These are phyloP conservation scores for Daldinia eschscholtzii DNA, from an alignment of 2,329 filamentous ascomycete species.

Conservation along the genomic window DNA sequence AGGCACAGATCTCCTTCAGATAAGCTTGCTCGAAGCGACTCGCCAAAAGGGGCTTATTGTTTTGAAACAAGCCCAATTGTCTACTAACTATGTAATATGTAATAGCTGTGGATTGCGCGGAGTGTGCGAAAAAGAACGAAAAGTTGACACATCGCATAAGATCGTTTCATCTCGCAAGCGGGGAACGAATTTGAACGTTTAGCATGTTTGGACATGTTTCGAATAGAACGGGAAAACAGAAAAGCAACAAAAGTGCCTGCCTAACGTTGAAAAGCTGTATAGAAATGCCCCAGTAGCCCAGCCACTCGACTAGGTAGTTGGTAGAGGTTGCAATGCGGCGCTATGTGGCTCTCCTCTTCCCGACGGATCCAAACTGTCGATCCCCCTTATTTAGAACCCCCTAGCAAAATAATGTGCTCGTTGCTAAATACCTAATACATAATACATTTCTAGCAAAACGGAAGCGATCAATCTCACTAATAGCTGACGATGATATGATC, in stretches of 20 bases:
- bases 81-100: neutral
- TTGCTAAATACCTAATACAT: neutral
- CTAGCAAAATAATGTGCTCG: neutral
- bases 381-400: slow-evolving; percentile 1
- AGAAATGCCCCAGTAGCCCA: neutral
- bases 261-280: neutral
- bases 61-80: slow-evolving; percentile 2
- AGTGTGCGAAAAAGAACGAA: neutral
- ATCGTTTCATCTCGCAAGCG: slow-evolving; percentile 11
- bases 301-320: neutral
- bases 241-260: slow-evolving; percentile 9
- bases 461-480: neutral
- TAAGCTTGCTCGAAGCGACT: slow-evolving; percentile 4
- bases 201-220: slow-evolving; percentile 6
- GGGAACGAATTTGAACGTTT: slow-evolving; percentile 4
- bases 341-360: slow-evolving; percentile 1
- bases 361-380: neutral
- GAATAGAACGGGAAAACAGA: slow-evolving; percentile 3
- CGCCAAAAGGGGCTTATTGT: neutral
- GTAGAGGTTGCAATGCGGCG: neutral
- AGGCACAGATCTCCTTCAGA: neutral
- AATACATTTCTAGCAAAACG: neutral
- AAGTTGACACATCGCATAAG: slow-evolving; percentile 4
- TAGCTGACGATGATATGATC: no score
- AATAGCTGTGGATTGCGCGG: neutral